Conservation (phyloP, 768 basidiomycete genomes). For the Boletus insuetus region DNA sequence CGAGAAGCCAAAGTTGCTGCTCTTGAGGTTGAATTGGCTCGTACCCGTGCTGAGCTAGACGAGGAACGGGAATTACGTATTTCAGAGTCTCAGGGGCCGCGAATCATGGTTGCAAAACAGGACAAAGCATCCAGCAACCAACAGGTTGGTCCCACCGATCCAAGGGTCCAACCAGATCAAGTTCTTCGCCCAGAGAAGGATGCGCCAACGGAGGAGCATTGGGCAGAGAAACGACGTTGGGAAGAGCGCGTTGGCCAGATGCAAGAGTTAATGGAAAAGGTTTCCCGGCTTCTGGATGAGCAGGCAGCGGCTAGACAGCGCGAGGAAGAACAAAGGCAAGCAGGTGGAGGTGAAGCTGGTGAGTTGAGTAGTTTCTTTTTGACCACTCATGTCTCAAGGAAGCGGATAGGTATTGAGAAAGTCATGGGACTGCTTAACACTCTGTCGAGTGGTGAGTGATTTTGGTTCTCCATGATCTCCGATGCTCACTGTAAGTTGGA, state of each 20-base stretch:
- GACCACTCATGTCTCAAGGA: slow-evolving; percentile 4
- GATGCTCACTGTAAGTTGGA: slow-evolving; percentile 48
- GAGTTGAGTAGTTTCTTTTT: slow-evolving; percentile 19
- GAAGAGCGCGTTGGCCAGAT: slow-evolving; percentile 56
- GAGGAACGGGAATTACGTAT: slow-evolving; percentile 56
- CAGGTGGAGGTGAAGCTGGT: slow-evolving; percentile 57
- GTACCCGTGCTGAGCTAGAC: slow-evolving; percentile 57
- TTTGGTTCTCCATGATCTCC: not conserved
- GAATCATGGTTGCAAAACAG: slow-evolving; percentile 29
- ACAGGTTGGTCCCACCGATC: slow-evolving; percentile 67
- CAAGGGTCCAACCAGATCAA: slow-evolving; percentile 65
- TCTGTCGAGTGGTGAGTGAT: slow-evolving; percentile 55
- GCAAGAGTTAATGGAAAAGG: slow-evolving; percentile 58
- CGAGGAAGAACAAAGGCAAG: slow-evolving; percentile 52
- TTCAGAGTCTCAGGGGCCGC: slow-evolving; percentile 60
- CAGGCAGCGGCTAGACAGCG: slow-evolving; percentile 49
- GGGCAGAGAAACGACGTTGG: slow-evolving; percentile 57
- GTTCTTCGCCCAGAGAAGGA: slow-evolving; percentile 59
- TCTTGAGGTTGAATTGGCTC: slow-evolving; percentile 62
- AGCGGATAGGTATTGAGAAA: slow-evolving; percentile 49
- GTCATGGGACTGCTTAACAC: slow-evolving; percentile 54
- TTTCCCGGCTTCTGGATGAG: slow-evolving; percentile 57
- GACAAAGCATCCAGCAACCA: slow-evolving; percentile 60
- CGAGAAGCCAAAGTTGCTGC: slow-evolving; percentile 53
- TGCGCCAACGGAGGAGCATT: slow-evolving; percentile 56